Percentiles rank a stretch among this genome's conserved stretches.
These are phyloP conservation scores for Fusarium sp. DNA, from an alignment of 2,329 filamentous ascomycete species.

Conservation along the genomic window DNA sequence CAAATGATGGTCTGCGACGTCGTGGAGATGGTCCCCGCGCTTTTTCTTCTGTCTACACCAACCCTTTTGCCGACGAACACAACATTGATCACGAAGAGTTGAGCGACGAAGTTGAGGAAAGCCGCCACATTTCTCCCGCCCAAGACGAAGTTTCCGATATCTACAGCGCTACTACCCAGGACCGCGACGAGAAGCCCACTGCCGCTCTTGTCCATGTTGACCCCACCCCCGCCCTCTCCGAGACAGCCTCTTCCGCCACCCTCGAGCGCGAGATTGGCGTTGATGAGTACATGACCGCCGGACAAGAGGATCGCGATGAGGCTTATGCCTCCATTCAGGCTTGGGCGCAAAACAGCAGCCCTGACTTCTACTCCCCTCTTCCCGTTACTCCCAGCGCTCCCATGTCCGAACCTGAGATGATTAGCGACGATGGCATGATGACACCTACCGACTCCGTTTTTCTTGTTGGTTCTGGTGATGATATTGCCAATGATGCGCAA, in stretches of 20 bases:
- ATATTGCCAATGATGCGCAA: slow-evolving; percentile 57
- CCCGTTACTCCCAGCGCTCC: slow-evolving; percentile 62
- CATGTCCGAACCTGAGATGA: slow-evolving; percentile 62
- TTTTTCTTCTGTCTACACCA: slow-evolving; percentile 61
- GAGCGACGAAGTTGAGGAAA: slow-evolving; percentile 53
- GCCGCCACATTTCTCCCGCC: slow-evolving; percentile 55
- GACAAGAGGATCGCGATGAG: slow-evolving; percentile 58
- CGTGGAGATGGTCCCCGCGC: slow-evolving; percentile 59
- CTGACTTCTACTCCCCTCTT: slow-evolving; percentile 70
- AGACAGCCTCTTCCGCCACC: slow-evolving; percentile 43
- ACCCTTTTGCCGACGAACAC: slow-evolving; percentile 70
- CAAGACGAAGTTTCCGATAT: slow-evolving; percentile 65
- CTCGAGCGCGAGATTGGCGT: slow-evolving; percentile 52
- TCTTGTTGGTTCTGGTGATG: slow-evolving; percentile 62
- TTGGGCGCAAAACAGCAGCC: slow-evolving; percentile 67
- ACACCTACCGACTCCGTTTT: slow-evolving; percentile 71
- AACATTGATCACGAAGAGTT: slow-evolving; percentile 63
- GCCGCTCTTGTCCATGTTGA: slow-evolving; percentile 50
- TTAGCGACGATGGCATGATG: slow-evolving; percentile 62
- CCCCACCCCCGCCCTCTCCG: slow-evolving; percentile 29
- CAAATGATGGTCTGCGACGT: slow-evolving; percentile 61
- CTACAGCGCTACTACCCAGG: slow-evolving; percentile 67
- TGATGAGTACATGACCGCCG: slow-evolving; percentile 65
- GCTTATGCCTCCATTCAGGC: slow-evolving; percentile 72
- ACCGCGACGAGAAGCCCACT: slow-evolving; percentile 33